phyloP scores from a whole-genome alignment of 495 filamentous ascomycete species.

The Copromyces sp. region DNA sequence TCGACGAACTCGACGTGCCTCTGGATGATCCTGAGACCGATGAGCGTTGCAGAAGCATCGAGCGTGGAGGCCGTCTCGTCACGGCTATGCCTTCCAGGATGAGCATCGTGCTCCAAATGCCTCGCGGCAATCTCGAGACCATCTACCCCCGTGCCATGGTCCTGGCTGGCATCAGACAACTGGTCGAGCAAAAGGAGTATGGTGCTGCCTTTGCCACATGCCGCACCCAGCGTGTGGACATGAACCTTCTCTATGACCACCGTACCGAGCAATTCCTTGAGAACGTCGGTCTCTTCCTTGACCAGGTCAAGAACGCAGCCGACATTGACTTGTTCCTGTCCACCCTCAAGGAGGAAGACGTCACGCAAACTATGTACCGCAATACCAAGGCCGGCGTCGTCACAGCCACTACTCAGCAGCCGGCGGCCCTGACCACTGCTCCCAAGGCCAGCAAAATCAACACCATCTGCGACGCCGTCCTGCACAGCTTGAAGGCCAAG shows the following conservation, averaged over 20 bases:
- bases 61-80: conserved; percentile 77
- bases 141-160: conserved; percentile 91
- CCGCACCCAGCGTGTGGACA: conserved; percentile 86
- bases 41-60: conserved; percentile 85
- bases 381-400: conserved; percentile 49
- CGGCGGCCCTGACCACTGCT: not conserved
- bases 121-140: conserved; percentile 89
- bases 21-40: conserved; percentile 83
- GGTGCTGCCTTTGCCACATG: conserved; percentile 75
- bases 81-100: conserved; percentile 83
- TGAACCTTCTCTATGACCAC: conserved; percentile 97
- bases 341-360: conserved; percentile 82
- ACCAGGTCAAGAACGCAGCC: conserved; percentile 75
- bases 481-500: conserved; percentile 51
- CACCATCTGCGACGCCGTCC: conserved; percentile 76
- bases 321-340: conserved; percentile 90
- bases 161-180: conserved; percentile 70
- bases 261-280: conserved; percentile 71
- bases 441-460: conserved; percentile 59
- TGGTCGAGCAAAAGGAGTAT: conserved; percentile 72
- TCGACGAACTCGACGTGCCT: conserved; percentile 65
- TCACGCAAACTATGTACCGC: conserved; percentile 86
- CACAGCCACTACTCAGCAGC: conserved; percentile 14
- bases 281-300: conserved; percentile 64
- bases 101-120: conserved; percentile 80